Conservation (phyloP, 306 rosid species). For the Astragalus glycyphyllos region DNA sequence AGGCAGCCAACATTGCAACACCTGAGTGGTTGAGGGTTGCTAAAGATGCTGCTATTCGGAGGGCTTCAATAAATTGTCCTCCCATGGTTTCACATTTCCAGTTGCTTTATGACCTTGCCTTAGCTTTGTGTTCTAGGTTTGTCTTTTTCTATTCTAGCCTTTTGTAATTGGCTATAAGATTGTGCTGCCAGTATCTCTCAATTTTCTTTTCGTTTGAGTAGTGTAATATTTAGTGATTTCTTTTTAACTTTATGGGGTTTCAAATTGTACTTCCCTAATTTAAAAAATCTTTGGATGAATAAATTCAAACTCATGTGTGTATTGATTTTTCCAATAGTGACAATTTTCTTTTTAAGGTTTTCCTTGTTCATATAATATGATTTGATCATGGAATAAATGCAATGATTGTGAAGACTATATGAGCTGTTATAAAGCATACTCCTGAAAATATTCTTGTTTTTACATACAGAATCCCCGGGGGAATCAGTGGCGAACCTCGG, state of each 20-base stretch:
- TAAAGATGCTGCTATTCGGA: constrained; percentile 95
- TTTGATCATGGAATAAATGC: constrained; percentile 38
- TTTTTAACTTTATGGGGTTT: constrained; percentile 12
- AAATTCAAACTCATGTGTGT: constrained; percentile 7
- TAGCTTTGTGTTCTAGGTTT: constrained; percentile 89
- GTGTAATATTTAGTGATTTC: constrained; percentile 14
- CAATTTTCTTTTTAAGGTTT: background rate
- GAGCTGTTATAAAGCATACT: constrained; percentile 25
- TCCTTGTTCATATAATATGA: constrained; percentile 13
- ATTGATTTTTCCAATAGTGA: background rate
- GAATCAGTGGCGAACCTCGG: constrained; percentile 71
- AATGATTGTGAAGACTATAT: constrained; percentile 31
- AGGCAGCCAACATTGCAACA: constrained; percentile 99
- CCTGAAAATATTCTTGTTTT: constrained; percentile 41
- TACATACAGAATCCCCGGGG: constrained; percentile 64
- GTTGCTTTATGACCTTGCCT: constrained; percentile 97
- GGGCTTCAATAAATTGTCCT: constrained; percentile 95
- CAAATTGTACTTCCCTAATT: constrained; percentile 29
- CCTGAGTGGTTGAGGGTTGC: constrained; percentile 99
- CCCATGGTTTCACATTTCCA: constrained; percentile 99
- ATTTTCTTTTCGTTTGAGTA: constrained; percentile 22
- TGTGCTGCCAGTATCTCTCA: constrained; percentile 31
- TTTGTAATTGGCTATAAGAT: constrained; percentile 34
- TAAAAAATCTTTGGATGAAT: constrained; percentile 19
- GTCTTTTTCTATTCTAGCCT: constrained; percentile 44